Percentiles rank a stretch among this genome's conserved stretches.
Evolutionary conservation across 306 rosid genomes (phyloP).

Genomic region (Ormosia emarginata): DNA sequence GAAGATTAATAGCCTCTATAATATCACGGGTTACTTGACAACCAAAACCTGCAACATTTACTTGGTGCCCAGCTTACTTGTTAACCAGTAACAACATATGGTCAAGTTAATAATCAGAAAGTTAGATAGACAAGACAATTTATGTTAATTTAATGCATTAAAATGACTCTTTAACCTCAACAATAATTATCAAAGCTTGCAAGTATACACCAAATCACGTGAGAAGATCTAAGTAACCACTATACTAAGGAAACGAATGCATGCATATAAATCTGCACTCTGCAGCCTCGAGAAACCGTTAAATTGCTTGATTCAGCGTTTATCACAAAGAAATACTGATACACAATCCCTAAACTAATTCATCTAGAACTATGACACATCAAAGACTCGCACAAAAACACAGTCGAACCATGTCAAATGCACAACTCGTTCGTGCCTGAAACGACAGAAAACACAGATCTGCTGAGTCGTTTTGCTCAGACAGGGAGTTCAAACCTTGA

Average conservation of each 20-base stretch:
- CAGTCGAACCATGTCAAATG: background rate
- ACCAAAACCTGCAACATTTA: background rate
- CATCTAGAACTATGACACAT: background rate
- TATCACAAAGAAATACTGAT: background rate
- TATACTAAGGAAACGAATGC: background rate
- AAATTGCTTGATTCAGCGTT: background rate
- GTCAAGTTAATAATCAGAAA: background rate
- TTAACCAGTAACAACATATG: background rate
- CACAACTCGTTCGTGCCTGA: background rate
- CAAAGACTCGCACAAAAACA: background rate
- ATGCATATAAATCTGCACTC: background rate
- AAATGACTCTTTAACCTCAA: background rate
- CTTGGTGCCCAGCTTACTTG: background rate
- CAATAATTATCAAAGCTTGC: background rate
- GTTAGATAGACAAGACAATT: background rate
- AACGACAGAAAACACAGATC: slow-evolving; percentile 26
- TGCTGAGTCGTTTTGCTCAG: background rate
- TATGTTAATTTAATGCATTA: background rate
- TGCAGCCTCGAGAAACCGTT: background rate
- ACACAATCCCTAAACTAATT: background rate
- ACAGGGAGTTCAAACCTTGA: background rate
- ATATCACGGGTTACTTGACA: background rate
- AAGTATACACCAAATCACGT: background rate
- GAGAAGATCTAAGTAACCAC: background rate
- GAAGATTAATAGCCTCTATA: background rate